Percentiles rank a stretch among this genome's conserved stretches.
Evolutionary conservation across 352 stramenopile species (phyloP).

Genomic region (Peronospora belbahrii): DNA sequence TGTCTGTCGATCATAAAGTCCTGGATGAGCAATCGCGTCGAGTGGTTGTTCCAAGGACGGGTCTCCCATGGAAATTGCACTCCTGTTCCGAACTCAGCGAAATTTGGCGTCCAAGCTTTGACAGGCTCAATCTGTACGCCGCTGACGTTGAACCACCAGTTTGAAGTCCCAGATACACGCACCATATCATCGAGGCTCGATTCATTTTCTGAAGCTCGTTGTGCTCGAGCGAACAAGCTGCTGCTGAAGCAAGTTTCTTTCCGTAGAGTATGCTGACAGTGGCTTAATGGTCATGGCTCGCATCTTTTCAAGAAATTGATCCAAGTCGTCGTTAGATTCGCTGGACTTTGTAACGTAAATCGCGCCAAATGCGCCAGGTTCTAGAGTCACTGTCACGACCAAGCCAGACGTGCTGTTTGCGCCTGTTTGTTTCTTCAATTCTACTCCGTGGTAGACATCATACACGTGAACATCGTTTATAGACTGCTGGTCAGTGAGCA

Average conservation of each 20-base stretch:
- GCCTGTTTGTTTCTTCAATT: conserved; percentile 21
- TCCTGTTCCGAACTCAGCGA: conserved; percentile 44
- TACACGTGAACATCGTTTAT: conserved; percentile 28
- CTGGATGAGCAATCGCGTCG: conserved; percentile 43
- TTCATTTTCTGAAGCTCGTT: too few species aligned
- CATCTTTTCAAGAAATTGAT: conserved; percentile 42
- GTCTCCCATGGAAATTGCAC: conserved; percentile 83
- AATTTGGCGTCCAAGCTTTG: conserved; percentile 52
- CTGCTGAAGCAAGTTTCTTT: conserved; percentile 33
- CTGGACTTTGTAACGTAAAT: conserved; percentile 25
- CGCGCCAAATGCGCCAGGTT: conserved; percentile 56
- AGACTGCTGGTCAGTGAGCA: conserved; percentile 21
- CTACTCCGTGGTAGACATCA: conserved; percentile 55
- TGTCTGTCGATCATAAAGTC: conserved; percentile 70
- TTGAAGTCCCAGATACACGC: conserved; percentile 29
- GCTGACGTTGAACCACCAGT: conserved; percentile 79
- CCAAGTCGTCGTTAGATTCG: conserved; percentile 16
- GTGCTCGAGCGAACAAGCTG: conserved; percentile 13
- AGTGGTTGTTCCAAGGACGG: conserved; percentile 76
- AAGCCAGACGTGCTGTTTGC: background rate
- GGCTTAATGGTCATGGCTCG: conserved; percentile 38
- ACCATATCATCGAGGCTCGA: conserved; percentile 31
- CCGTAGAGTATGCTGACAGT: conserved; percentile 39
- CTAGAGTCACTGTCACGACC: conserved; percentile 31
- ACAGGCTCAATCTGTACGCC: conserved; percentile 80